phyloP scores from a whole-genome alignment of 2,329 filamentous ascomycete species.

The Aureobasidium sp. region DNA sequence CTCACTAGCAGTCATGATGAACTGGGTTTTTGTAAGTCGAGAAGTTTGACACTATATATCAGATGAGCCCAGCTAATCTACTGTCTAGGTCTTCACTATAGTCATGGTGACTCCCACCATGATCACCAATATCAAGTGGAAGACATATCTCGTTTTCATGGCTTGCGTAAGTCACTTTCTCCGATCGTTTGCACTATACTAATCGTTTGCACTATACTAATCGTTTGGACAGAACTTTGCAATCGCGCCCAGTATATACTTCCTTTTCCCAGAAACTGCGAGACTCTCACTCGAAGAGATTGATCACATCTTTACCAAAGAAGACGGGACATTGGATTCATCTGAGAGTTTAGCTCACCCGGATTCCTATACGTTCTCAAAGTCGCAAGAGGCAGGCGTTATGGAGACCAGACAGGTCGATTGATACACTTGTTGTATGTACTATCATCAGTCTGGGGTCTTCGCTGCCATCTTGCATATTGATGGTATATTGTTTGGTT shows the following conservation, averaged over 20 bases:
- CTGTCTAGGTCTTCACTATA: conserved; percentile 5
- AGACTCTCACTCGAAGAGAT: conserved; percentile 45
- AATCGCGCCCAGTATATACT: conserved; percentile 34
- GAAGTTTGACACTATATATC: neutral
- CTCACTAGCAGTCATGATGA: conserved; percentile 50
- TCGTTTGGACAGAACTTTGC: conserved; percentile 14
- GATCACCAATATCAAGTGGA: conserved; percentile 53
- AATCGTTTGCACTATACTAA: neutral
- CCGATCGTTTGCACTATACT: too few species aligned
- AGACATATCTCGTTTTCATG: conserved; percentile 57
- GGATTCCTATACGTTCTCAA: neutral
- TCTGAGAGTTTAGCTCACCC: neutral
- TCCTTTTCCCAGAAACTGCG: conserved; percentile 48
- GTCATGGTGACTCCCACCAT: conserved; percentile 46
- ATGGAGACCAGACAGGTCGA: neutral
- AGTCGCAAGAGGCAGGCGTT: neutral
- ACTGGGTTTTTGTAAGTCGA: conserved; percentile 43
- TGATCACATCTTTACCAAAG: conserved; percentile 39
- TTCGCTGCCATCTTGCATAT: too few species aligned
- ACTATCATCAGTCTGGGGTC: too few species aligned
- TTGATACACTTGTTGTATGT: too few species aligned
- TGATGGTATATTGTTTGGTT: too few species aligned
- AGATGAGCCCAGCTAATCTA: neutral
- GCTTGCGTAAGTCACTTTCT: conserved; percentile 17
- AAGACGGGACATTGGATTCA: neutral